A percentile compares a stretch with the other conserved stretches of the same genome.
Evolutionary conservation across 441 rosid genomes (phyloP).

Genomic region (Isatis lusitanica): DNA sequence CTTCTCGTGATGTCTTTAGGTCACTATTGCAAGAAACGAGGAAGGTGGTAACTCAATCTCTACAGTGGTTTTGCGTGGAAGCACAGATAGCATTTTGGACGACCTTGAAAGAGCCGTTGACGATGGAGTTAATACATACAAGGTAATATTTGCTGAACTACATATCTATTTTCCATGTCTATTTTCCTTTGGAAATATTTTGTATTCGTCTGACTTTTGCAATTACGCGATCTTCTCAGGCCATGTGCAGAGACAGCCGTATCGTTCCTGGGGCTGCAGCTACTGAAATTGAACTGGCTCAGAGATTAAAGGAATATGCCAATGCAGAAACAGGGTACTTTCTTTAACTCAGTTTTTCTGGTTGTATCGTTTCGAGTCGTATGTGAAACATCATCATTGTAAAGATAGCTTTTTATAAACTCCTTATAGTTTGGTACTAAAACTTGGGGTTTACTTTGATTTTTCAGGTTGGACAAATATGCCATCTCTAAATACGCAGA

Average conservation of each 20-base stretch:
- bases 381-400: not conserved
- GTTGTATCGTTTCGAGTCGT: not conserved
- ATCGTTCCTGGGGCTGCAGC: constrained; percentile 96
- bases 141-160: constrained; percentile 47
- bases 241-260: constrained; percentile 98
- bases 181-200: not conserved
- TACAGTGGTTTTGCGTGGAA: constrained; percentile 93
- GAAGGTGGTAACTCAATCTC: constrained; percentile 91
- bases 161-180: not conserved
- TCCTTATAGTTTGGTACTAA: constrained; percentile 3
- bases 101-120: constrained; percentile 99
- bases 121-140: constrained; percentile 98
- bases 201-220: not conserved
- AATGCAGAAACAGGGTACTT: constrained; percentile 91
- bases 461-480: constrained; percentile 90
- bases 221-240: constrained; percentile 48
- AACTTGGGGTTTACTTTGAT: not conserved
- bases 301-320: constrained; percentile 90
- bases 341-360: not conserved
- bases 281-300: constrained; percentile 97
- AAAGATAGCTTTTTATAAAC: constrained; percentile 3
- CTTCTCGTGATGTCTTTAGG: constrained; percentile 46
- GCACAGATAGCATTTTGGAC: constrained; percentile 96
- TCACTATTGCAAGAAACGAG: constrained; percentile 86
- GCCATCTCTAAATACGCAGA: constrained; percentile 96